Conservation (phyloP, 805 yeast genomes). For the Komagataella kurtzmanii region DNA sequence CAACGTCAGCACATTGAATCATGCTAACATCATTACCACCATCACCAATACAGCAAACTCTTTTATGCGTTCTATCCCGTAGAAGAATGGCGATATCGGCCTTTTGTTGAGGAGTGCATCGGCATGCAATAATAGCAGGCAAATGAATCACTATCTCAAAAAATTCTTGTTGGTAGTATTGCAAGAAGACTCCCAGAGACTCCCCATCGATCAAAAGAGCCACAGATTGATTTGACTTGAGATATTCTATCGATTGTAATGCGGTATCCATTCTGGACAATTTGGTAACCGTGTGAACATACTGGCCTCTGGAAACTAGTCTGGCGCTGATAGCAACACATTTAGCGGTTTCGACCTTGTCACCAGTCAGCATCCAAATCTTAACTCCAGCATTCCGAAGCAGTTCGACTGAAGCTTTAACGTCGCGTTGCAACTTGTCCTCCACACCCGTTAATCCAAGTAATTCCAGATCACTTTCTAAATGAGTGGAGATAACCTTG, state of each 20-base stretch:
- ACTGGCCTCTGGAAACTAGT: slow-evolving; percentile 86
- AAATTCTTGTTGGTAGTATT: slow-evolving; percentile 54
- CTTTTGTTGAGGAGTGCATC: slow-evolving; percentile 97
- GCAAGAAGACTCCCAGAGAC: slow-evolving; percentile 59
- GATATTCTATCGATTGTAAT: slow-evolving; percentile 58
- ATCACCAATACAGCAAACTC: slow-evolving; percentile 97
- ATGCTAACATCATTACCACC: slow-evolving; percentile 99
- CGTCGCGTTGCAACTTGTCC: slow-evolving; percentile 84
- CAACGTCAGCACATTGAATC: slow-evolving; percentile 98
- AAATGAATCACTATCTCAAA: slow-evolving; percentile 62
- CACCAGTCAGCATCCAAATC: slow-evolving; percentile 99
- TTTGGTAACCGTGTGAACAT: slow-evolving; percentile 74
- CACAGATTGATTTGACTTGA: slow-evolving; percentile 47
- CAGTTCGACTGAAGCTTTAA: slow-evolving; percentile 82
- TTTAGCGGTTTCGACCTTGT: slow-evolving; percentile 94
- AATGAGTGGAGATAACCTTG: slow-evolving; percentile 45
- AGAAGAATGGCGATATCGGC: slow-evolving; percentile 87
- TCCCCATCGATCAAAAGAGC: slow-evolving; percentile 92
- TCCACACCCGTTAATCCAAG: slow-evolving; percentile 96
- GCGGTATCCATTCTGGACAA: slow-evolving; percentile 54
- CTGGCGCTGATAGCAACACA: slow-evolving; percentile 97
- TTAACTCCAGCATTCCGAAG: slow-evolving; percentile 93
- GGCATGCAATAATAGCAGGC: slow-evolving; percentile 95
- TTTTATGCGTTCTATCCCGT: slow-evolving; percentile 63
- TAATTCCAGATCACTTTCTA: slow-evolving; percentile 77